Conservation (phyloP, 2,329 filamentous ascomycete genomes). For the Rachicladosporium sp. region DNA sequence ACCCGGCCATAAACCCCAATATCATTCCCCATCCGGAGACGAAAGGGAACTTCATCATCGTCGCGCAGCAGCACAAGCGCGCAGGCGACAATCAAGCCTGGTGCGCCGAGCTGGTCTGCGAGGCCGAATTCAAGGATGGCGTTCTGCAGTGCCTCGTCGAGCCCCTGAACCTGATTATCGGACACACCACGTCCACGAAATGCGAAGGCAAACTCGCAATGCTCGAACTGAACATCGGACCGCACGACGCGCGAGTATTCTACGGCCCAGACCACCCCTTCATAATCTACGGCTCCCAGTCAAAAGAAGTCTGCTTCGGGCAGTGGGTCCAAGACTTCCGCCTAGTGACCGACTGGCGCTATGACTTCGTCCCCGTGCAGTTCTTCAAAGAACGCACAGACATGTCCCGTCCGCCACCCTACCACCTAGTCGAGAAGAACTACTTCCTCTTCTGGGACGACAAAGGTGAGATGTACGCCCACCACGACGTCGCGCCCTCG, state of each 20-base stretch:
- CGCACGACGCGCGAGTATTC: constrained; percentile 48
- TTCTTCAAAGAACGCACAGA: constrained; percentile 37
- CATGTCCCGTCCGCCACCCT: constrained; percentile 38
- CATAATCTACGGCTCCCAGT: constrained; percentile 45
- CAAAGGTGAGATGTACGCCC: constrained; percentile 34
- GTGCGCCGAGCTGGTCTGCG: constrained; percentile 38
- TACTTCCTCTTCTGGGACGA: constrained; percentile 51
- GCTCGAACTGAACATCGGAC: constrained; percentile 37
- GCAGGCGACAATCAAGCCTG: constrained; percentile 14
- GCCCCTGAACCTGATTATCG: constrained; percentile 34
- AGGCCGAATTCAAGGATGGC: constrained; percentile 35
- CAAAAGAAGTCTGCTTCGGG: constrained; percentile 42
- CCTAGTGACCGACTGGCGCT: constrained; percentile 29
- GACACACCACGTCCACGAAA: constrained; percentile 29
- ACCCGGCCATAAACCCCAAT: constrained; percentile 41
- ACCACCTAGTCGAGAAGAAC: constrained; percentile 44
- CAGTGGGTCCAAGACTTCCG: constrained; percentile 45
- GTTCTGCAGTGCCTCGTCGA: constrained; percentile 31
- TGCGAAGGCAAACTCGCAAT: constrained; percentile 27
- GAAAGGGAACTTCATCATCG: constrained; percentile 38
- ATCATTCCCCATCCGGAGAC: constrained; percentile 43
- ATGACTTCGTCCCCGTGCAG: neutral
- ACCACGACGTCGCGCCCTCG: constrained; percentile 41
- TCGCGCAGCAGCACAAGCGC: constrained; percentile 34
- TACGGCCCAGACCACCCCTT: constrained; percentile 40